Conservation (phyloP, 768 basidiomycete species). For the Termitomyces sp. region DNA sequence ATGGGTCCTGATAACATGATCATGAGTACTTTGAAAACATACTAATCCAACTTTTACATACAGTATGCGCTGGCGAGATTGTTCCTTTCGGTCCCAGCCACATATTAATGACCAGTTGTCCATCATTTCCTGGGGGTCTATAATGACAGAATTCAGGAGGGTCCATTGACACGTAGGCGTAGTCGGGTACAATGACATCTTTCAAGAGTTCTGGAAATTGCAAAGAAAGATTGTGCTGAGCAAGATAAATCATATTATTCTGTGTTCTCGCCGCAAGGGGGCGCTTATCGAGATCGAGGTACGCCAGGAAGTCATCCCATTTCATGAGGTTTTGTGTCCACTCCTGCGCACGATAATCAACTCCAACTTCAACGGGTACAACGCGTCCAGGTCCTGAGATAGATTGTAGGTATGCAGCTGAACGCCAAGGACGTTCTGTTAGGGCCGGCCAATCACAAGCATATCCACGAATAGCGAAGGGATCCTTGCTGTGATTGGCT, state of each 20-base stretch:
- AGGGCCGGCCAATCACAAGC: constrained; percentile 79
- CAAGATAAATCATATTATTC: constrained; percentile 65
- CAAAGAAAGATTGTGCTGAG: constrained; percentile 81
- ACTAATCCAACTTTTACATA: constrained; percentile 21
- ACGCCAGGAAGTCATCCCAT: constrained; percentile 73
- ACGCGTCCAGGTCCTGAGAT: constrained; percentile 77
- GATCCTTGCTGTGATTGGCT: constrained; percentile 35
- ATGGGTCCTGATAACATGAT: constrained; percentile 68
- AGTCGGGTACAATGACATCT: constrained; percentile 86
- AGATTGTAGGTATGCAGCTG: constrained; percentile 61
- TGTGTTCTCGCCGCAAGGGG: constrained; percentile 8
- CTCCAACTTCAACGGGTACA: constrained; percentile 89
- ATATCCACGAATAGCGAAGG: constrained; percentile 73
- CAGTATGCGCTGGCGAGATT: constrained; percentile 87
- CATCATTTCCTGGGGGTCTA: constrained; percentile 59
- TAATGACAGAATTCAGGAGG: constrained; percentile 50
- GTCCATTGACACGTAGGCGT: constrained; percentile 66
- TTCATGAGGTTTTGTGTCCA: constrained; percentile 82
- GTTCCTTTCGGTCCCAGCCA: constrained; percentile 85
- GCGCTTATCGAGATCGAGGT: constrained; percentile 34
- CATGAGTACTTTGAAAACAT: constrained; percentile 5
- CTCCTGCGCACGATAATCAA: constrained; percentile 71
- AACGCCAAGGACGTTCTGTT: constrained; percentile 65
- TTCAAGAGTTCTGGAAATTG: constrained; percentile 79
- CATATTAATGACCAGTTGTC: constrained; percentile 64